A percentile compares a stretch with the other conserved stretches of the same genome.
These are phyloP conservation scores for Carex sylvatica DNA, from an alignment of 202 grass and related monocot genomes.

Conservation along the genomic window DNA sequence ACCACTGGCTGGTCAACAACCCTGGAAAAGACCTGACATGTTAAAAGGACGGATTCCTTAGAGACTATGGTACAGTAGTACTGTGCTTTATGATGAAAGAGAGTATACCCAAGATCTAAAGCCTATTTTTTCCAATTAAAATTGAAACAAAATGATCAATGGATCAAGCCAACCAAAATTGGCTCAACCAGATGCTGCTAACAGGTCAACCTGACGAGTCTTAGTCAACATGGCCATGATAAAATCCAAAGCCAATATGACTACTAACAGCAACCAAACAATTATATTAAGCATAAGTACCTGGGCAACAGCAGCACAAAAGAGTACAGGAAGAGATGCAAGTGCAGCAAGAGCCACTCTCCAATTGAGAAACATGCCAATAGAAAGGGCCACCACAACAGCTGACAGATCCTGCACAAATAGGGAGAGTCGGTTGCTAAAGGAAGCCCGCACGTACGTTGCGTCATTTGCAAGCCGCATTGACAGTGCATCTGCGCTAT, in stretches of 20 bases:
- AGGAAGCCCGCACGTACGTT: conserved; percentile 88
- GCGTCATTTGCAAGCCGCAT: conserved; percentile 96
- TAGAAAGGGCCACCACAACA: conserved; percentile 82
- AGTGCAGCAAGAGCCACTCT: conserved; percentile 90
- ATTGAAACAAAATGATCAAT: background rate
- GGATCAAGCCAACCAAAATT: background rate
- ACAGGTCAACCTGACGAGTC: background rate
- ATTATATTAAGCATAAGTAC: conserved; percentile 28
- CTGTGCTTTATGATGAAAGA: background rate
- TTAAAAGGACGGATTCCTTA: background rate
- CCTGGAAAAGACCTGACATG: background rate
- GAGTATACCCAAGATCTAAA: background rate
- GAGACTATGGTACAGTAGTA: background rate
- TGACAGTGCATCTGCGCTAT: conserved; percentile 75
- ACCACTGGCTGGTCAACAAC: background rate
- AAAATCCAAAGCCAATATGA: background rate
- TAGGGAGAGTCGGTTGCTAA: conserved; percentile 93
- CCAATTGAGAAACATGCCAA: conserved; percentile 87
- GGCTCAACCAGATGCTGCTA: background rate
- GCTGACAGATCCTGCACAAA: conserved; percentile 83
- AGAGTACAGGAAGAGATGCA: conserved; percentile 68
- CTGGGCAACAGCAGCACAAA: conserved; percentile 84
- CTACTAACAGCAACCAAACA: background rate
- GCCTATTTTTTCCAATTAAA: background rate
- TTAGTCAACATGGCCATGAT: background rate